Base-by-base conservation (phyloP, 1,284 basidiomycete genomes). In the Rhodofomes roseus region DNA sequence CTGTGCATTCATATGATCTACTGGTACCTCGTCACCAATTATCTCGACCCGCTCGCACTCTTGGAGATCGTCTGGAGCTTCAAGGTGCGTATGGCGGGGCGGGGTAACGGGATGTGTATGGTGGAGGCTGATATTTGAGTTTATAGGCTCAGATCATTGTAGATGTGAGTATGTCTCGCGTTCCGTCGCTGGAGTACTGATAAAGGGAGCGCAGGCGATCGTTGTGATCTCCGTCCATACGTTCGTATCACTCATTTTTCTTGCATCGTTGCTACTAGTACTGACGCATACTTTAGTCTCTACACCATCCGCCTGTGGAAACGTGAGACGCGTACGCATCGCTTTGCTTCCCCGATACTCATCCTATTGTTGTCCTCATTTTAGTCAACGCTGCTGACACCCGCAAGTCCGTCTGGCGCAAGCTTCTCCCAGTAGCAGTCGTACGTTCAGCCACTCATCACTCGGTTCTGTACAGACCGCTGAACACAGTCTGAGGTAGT, bases 1-100 rank as follows among this genome's bases (percentile, higher is more conserved):
- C 55, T 71, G 31, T 62, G 63, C 57, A 60, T 63, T 9, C 66
- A 68, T 31, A 63, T 65, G 29, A 63, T 68, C 23, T 71, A 71
- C 55, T 61, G 53, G 52, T 69, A 71, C 41, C 59, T 68, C 12
- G 63, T 71, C 41, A 57, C 62, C 53, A 62, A 68, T 54, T 68
- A 62, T 50, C 39, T 54, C 48, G 61, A 63, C 20, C 59, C 64
- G 23, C 51, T 54, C 54, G 61, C 59, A 39, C 63, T 67, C 31
- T 54, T 60, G 6, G 39, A 60, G 0, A 63, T 67, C 39, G 61
- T 62, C 4, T 70, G 68, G 67, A 68, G 66, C 20, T 66, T 66
- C 64, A 68, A 68, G 66, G 67, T 67, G 18, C 27, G 57, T 22
- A 9, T 22, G 11, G 11, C 23, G 16, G 4, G n/a, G n/a, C n/a